Evolutionary conservation across 2,329 filamentous ascomycete genomes (phyloP), one percentile per base, ranked within the genome.

Genomic region (Penicillium sp.): DNA sequence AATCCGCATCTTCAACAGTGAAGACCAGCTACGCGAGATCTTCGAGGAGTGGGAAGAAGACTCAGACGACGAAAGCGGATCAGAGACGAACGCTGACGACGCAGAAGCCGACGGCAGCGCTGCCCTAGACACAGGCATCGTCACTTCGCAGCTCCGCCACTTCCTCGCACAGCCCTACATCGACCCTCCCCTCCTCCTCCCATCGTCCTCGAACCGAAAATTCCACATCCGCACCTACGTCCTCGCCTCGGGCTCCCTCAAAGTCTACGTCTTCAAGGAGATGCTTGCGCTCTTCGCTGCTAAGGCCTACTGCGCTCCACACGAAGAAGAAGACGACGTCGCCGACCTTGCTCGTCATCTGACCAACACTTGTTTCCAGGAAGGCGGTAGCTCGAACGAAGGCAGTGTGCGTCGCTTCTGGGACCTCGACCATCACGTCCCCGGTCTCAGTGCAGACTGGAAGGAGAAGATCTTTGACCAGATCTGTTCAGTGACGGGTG

Each of bases 111-210:
- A 64, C 23, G 61, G 62, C 11, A 65, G 68, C 46, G 63, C 71
- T 1, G 67, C 80, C 39, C 80, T 70, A 45, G 67, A 73, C 4
- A 69, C 80, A 41, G 81, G 80, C 65, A 89, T 97, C 63, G 88
- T 91, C 55, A 91, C 93, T 3, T 94, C 90, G 0, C 92, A 97
- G 70, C 87, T 99, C 49, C 89, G 94, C 58, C 93, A 99, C 78
- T 99, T 99, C 77, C 87, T 97, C 68, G 92, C 89, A 5, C 94
- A 99, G 75, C 91, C 91, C 0, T 99, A 99, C 75, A 93, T 99
- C 67, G 85, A 96, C 72, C 90, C 89, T 2, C 92, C 93, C 0
- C 83, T 97, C 4, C 82, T 97, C 13, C 78, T 93, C 16, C 81
- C 79, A 3, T 82, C 79, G 29, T 78, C 76, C n/a, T 82, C 82